Conservation (phyloP, 2,329 filamentous ascomycete genomes). For the Neofusicoccum parvum region DNA sequence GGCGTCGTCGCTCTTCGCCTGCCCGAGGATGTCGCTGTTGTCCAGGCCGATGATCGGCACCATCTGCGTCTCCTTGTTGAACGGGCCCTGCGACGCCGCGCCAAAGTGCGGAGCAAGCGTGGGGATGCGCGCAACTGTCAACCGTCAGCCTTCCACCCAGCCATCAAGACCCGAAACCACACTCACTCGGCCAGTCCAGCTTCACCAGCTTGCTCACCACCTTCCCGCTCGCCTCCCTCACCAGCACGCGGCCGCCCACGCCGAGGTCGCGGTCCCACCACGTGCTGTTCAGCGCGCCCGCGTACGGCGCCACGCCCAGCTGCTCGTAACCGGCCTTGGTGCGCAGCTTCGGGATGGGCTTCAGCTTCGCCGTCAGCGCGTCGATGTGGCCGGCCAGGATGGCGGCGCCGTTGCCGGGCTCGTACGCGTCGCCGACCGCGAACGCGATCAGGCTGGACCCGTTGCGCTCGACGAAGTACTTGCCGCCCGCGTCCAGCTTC, state of each 20-base stretch:
- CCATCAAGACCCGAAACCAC: neutral
- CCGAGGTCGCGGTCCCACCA: conserved; percentile 98
- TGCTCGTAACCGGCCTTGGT: conserved; percentile 84
- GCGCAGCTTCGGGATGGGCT: conserved; percentile 86
- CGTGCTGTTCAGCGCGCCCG: conserved; percentile 80
- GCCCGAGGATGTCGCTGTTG: conserved; percentile 58
- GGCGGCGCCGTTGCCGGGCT: conserved; percentile 81
- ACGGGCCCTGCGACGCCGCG: conserved; percentile 63
- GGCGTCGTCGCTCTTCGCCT: conserved; percentile 27
- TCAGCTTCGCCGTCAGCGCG: conserved; percentile 84
- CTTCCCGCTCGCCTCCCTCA: conserved; percentile 75
- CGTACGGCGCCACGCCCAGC: conserved; percentile 90
- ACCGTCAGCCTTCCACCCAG: conserved; percentile 24
- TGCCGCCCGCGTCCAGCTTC: conserved; percentile 79
- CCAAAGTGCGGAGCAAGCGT: conserved; percentile 95
- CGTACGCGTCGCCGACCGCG: conserved; percentile 76
- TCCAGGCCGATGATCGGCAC: conserved; percentile 93
- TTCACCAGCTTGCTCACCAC: conserved; percentile 82
- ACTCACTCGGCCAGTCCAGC: conserved; percentile 79
- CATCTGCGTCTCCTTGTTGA: conserved; percentile 90
- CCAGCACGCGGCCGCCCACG: conserved; percentile 84
- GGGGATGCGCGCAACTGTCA: conserved; percentile 75
- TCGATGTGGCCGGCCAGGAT: conserved; percentile 94
- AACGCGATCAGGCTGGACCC: conserved; percentile 86
- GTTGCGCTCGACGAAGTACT: conserved; percentile 87